These are phyloP conservation scores for Sarocladium oryzae DNA, from an alignment of 2,329 filamentous ascomycete genomes.

Conservation along the genomic window DNA sequence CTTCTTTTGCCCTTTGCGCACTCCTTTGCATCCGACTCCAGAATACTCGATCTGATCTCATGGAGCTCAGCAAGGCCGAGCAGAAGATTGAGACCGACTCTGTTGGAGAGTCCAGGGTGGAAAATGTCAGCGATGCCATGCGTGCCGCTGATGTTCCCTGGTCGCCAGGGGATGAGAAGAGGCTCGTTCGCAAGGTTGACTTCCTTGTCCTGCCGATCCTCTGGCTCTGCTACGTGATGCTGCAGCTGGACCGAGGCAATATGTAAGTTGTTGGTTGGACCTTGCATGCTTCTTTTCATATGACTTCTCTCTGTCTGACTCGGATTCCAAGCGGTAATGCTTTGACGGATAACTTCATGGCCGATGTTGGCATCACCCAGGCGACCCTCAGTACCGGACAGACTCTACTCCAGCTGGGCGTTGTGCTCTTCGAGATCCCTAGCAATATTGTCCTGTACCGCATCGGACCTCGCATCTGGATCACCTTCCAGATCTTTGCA, in stretches of 20 bases:
- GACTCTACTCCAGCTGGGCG: constrained; percentile 36
- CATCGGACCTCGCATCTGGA: constrained; percentile 35
- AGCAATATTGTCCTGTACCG: constrained; percentile 39
- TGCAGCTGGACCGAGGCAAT: constrained; percentile 2
- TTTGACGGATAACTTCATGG: constrained; percentile 36
- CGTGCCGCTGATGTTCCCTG: background rate
- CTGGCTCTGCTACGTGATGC: background rate
- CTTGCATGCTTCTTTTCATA: background rate
- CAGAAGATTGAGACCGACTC: background rate
- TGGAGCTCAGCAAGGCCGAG: background rate
- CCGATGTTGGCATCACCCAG: constrained; percentile 36
- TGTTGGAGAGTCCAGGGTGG: background rate
- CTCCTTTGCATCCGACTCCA: no score
- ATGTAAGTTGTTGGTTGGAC: background rate
- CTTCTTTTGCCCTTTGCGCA: no score
- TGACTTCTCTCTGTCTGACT: background rate
- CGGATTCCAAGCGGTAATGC: constrained; percentile 19
- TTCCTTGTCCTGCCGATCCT: background rate
- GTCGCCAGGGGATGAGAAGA: background rate
- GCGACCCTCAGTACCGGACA: constrained; percentile 40
- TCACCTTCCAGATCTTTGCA: constrained; percentile 18
- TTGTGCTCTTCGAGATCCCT: constrained; percentile 32
- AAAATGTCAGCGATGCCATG: background rate
- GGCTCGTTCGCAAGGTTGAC: background rate
- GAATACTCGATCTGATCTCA: background rate